Conservation (phyloP, 305 asterid genomes). For the Fraxinus xanthoxyloides region DNA sequence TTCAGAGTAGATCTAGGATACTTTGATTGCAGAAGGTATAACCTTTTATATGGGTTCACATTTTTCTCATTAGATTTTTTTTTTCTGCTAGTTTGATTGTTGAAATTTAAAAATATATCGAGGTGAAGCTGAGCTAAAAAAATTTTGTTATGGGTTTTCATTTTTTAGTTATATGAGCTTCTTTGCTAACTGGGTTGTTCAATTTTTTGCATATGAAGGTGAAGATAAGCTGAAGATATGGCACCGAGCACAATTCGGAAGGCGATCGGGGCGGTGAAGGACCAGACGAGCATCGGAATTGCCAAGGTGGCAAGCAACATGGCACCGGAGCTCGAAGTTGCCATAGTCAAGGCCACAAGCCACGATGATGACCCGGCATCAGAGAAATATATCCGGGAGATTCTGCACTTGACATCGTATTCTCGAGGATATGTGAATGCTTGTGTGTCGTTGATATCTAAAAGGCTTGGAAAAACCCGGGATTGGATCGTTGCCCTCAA, state of each 20-base stretch:
- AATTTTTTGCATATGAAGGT: not conserved
- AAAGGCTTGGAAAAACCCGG: conserved; percentile 68
- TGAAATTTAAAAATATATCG: not conserved
- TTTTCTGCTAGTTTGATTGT: not conserved
- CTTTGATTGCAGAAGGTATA: not conserved
- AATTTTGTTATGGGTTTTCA: not conserved
- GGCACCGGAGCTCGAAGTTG: conserved; percentile 86
- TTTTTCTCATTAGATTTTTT: not conserved
- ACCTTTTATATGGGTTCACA: not conserved
- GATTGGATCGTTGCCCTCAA: conserved; percentile 90
- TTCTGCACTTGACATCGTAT: conserved; percentile 58
- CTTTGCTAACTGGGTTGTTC: not conserved
- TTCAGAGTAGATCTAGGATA: conserved; percentile 19
- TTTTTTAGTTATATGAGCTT: not conserved
- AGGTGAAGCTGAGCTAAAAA: not conserved
- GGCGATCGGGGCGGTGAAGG: conserved; percentile 92
- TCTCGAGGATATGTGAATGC: conserved; percentile 73
- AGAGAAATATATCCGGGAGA: conserved; percentile 69
- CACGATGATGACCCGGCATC: conserved; percentile 84
- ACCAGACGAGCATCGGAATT: conserved; percentile 80
- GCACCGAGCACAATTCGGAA: conserved; percentile 79
- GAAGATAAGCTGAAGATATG: conserved; percentile 40
- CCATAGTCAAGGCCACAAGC: conserved; percentile 80
- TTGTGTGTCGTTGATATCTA: conserved; percentile 60
- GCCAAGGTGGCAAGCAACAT: conserved; percentile 78